Conservation (phyloP, 352 stramenopile genomes). For the Blastocystis sp. region DNA sequence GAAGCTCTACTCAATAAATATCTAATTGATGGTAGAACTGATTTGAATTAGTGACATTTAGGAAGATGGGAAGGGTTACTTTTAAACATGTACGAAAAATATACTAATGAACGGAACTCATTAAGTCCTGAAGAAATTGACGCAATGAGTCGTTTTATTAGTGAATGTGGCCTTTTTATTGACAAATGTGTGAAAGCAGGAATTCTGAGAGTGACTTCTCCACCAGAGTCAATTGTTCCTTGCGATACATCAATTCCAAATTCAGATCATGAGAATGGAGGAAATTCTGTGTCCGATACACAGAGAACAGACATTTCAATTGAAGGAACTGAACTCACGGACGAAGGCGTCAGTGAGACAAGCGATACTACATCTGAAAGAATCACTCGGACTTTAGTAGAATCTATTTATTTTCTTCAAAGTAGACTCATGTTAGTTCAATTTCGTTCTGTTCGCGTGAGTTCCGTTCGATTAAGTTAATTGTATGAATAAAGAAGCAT, state of each 20-base stretch:
- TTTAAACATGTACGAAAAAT: not conserved
- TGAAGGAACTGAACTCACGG: not conserved
- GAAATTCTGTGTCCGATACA: not conserved
- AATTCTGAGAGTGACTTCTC: conserved; percentile 5
- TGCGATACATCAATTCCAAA: not conserved
- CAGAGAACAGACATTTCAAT: too few species aligned
- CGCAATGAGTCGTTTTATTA: not conserved
- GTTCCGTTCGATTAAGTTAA: not conserved
- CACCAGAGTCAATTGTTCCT: not conserved
- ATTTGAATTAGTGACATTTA: not conserved
- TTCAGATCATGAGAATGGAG: not conserved
- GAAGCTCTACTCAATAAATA: conserved; percentile 50
- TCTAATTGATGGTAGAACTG: not conserved
- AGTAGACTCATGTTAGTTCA: not conserved
- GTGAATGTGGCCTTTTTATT: not conserved
- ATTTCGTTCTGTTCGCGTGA: conserved; percentile 5
- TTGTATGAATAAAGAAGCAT: not conserved
- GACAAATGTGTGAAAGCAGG: not conserved
- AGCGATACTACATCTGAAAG: not conserved
- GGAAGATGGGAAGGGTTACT: conserved; percentile 25
- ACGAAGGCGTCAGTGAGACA: not conserved
- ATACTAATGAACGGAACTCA: not conserved
- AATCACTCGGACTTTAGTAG: not conserved
- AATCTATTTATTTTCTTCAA: not conserved
- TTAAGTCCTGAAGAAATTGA: not conserved